Conservation (phyloP, 2,329 filamentous ascomycete genomes). For the Juglanconis juglandina region DNA sequence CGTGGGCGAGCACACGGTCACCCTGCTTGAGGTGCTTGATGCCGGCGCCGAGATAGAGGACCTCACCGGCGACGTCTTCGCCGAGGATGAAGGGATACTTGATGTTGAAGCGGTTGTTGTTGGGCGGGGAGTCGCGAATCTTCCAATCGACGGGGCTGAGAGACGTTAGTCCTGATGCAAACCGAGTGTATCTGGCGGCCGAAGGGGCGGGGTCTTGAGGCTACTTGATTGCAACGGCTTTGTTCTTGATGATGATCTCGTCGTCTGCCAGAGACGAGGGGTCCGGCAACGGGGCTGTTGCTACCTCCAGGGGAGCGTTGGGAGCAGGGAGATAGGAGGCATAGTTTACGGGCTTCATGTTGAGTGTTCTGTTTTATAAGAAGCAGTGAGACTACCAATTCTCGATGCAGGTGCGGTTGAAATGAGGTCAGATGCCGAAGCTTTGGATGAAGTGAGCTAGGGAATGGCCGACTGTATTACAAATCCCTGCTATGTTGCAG, state of each 20-base stretch:
- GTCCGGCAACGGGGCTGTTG: conserved; percentile 6
- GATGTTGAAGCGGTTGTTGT: conserved; percentile 24
- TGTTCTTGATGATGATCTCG: conserved; percentile 16
- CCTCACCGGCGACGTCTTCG: conserved; percentile 29
- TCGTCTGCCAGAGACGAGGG: conserved; percentile 4
- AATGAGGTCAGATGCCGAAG: not conserved
- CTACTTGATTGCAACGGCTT: conserved; percentile 13
- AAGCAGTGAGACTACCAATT: no score
- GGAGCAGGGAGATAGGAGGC: conserved; percentile 11
- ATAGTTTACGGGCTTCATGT: conserved; percentile 12
- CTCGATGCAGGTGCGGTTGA: no score
- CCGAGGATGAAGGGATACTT: conserved; percentile 32
- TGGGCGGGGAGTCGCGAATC: conserved; percentile 25
- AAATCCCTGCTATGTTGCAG: conserved; percentile 1
- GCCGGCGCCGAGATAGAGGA: conserved; percentile 28
- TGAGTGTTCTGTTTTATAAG: not conserved
- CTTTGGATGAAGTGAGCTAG: not conserved
- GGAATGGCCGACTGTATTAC: not conserved
- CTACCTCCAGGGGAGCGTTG: conserved; percentile 8
- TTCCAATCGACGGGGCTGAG: conserved; percentile 26
- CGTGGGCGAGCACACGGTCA: conserved; percentile 29
- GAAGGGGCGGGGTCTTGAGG: not conserved
- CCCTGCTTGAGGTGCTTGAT: conserved; percentile 28
- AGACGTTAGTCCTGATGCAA: conserved; percentile 16
- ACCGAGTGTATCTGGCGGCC: no score